Conservation (phyloP, 345 rosid genomes). For the Salix udensis region DNA sequence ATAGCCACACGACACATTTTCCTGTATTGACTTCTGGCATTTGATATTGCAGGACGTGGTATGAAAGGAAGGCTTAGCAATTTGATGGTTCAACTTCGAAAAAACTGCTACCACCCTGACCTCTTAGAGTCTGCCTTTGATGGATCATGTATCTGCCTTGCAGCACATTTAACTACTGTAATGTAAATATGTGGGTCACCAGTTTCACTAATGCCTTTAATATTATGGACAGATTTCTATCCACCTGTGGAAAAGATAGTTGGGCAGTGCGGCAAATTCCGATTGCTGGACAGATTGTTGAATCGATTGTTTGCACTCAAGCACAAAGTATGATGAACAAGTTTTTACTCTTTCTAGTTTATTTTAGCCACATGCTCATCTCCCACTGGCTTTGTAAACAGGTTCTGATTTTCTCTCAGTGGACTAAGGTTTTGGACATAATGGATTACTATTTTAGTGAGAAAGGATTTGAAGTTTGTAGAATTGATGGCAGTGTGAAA, state of each 20-base stretch:
- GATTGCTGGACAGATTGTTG: conserved; percentile 69
- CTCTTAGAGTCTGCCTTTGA: conserved; percentile 60
- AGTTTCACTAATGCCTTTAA: conserved; percentile 4
- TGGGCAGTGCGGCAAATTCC: conserved; percentile 87
- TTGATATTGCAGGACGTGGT: conserved; percentile 44
- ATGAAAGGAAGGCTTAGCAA: conserved; percentile 73
- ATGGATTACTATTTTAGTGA: conserved; percentile 95
- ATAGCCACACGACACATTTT: background rate
- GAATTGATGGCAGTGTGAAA: conserved; percentile 82
- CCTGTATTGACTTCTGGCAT: conserved; percentile 1
- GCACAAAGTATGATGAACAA: conserved; percentile 63
- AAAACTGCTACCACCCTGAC: conserved; percentile 98
- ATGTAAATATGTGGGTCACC: background rate
- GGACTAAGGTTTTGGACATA: conserved; percentile 84
- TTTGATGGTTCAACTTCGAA: conserved; percentile 73
- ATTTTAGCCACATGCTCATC: conserved; percentile 19
- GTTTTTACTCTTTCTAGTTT: conserved; percentile 1
- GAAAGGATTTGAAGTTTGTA: conserved; percentile 79
- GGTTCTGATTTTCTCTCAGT: conserved; percentile 86
- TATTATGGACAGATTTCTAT: conserved; percentile 47
- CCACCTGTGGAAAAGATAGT: conserved; percentile 82
- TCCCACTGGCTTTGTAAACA: conserved; percentile 28
- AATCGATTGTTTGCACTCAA: conserved; percentile 51
- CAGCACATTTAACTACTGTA: background rate
- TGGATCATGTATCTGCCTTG: conserved; percentile 59